Percentiles rank a stretch among this genome's conserved stretches.
Evolutionary conservation across 345 rosid genomes (phyloP).

Genomic region (Salix viminalis): DNA sequence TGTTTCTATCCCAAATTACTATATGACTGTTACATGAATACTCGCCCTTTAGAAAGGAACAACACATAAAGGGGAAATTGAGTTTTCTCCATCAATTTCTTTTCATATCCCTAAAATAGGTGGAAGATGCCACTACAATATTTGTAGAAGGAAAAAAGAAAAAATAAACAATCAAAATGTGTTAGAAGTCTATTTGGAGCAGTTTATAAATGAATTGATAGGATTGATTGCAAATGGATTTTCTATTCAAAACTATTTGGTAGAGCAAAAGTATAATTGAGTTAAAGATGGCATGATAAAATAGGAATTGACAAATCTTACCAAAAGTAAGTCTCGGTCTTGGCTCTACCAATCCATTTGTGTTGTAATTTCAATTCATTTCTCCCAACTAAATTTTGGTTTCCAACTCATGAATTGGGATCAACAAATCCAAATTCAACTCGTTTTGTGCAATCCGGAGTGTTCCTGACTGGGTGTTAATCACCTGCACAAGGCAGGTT

Average conservation of each 20-base stretch:
- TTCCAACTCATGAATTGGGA: not conserved
- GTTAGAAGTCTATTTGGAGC: not conserved
- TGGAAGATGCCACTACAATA: not conserved
- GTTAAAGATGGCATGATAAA: not conserved
- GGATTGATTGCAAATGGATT: not conserved
- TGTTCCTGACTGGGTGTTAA: not conserved
- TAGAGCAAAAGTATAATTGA: not conserved
- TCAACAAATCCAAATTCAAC: not conserved
- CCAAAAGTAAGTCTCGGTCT: not conserved
- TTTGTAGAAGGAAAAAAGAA: not conserved
- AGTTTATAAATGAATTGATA: not conserved
- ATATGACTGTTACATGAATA: not conserved
- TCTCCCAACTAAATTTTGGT: not conserved
- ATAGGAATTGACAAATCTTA: not conserved
- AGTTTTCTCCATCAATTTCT: not conserved
- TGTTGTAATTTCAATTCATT: not conserved
- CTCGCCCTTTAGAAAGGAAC: not conserved
- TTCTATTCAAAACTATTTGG: not conserved
- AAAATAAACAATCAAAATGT: not conserved
- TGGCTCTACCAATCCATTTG: not conserved
- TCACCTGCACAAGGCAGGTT: not conserved
- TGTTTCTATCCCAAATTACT: not conserved
- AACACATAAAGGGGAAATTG: not conserved
- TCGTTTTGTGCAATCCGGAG: not conserved
- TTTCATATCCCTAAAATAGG: not conserved